Evolutionary conservation across 2,329 filamentous ascomycete genomes (phyloP).

Genomic region (Thelonectria rubi): DNA sequence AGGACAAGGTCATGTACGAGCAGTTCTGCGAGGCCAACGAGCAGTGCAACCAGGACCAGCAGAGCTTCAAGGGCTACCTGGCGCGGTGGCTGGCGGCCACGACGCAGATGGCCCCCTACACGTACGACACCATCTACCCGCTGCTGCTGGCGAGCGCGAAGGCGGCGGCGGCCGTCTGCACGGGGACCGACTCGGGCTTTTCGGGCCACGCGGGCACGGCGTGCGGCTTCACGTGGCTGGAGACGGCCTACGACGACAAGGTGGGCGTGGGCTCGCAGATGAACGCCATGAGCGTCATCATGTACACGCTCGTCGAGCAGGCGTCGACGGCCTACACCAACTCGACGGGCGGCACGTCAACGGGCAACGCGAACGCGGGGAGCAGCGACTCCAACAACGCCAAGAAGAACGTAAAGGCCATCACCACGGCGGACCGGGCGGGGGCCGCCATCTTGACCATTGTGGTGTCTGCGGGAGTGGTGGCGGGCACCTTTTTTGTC

Average conservation of each 20-base stretch:
- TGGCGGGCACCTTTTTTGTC: constrained; percentile 61
- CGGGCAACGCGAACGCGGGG: constrained; percentile 60
- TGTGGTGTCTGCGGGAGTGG: constrained; percentile 56
- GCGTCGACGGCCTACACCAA: constrained; percentile 58
- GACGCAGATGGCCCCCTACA: constrained; percentile 63
- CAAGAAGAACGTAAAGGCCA: constrained; percentile 44
- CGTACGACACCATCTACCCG: constrained; percentile 57
- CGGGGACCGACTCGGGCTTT: constrained; percentile 55
- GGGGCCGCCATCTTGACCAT: constrained; percentile 66
- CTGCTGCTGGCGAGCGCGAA: constrained; percentile 61
- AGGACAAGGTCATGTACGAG: constrained; percentile 67
- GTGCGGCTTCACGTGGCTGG: constrained; percentile 75
- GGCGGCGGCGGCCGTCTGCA: constrained; percentile 63
- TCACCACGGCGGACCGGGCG: constrained; percentile 61
- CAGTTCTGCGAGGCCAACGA: constrained; percentile 69
- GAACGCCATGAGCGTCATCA: constrained; percentile 70
- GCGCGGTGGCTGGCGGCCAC: constrained; percentile 71
- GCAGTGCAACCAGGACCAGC: constrained; percentile 75
- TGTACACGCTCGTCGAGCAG: constrained; percentile 64
- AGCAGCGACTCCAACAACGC: constrained; percentile 41
- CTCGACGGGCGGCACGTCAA: constrained; percentile 67
- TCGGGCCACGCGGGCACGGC: constrained; percentile 65
- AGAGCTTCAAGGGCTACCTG: constrained; percentile 80
- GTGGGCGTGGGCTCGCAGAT: constrained; percentile 76
- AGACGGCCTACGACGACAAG: constrained; percentile 63